A percentile compares a stretch with the other conserved stretches of the same genome.
phyloP scores from a whole-genome alignment of 371 early-diverging fungal genomes.

The Lichtheimia ornata region DNA sequence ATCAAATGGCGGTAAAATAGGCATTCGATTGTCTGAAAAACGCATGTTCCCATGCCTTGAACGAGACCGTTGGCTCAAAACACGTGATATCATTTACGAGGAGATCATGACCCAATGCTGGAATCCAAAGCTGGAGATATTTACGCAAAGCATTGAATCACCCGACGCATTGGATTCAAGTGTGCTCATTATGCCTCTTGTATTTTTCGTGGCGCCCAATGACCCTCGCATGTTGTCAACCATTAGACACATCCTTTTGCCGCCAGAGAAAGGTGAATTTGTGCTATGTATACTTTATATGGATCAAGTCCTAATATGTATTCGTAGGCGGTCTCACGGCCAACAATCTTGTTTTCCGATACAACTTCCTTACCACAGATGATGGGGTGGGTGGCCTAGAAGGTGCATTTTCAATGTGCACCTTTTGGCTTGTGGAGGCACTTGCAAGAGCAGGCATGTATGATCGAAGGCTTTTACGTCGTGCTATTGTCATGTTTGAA shows the following conservation, averaged over 20 bases:
- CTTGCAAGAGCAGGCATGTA: slow-evolving; percentile 78
- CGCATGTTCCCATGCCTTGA: slow-evolving; percentile 74
- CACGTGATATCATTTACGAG: slow-evolving; percentile 74
- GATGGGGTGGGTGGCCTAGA: slow-evolving; percentile 67
- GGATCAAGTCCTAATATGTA: neutral
- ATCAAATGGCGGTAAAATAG: neutral
- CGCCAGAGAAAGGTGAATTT: slow-evolving; percentile 67
- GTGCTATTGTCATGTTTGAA: slow-evolving; percentile 75
- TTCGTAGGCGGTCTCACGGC: slow-evolving; percentile 65
- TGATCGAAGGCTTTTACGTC: slow-evolving; percentile 54
- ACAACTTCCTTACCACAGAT: slow-evolving; percentile 55
- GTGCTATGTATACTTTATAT: neutral
- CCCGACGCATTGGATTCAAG: slow-evolving; percentile 68
- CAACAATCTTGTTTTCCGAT: slow-evolving; percentile 79
- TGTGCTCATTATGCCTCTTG: slow-evolving; percentile 81
- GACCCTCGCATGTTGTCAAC: slow-evolving; percentile 81
- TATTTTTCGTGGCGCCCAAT: slow-evolving; percentile 72
- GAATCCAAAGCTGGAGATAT: slow-evolving; percentile 58
- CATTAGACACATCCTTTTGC: slow-evolving; percentile 61
- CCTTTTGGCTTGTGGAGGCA: slow-evolving; percentile 87
- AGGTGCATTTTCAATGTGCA: slow-evolving; percentile 82
- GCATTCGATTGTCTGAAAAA: slow-evolving; percentile 73
- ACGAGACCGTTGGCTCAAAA: slow-evolving; percentile 56
- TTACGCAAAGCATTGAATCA: slow-evolving; percentile 69
- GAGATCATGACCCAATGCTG: slow-evolving; percentile 70